Base-by-base conservation (phyloP, 2,329 filamentous ascomycete genomes). In the Cordyceps pruinosa region DNA sequence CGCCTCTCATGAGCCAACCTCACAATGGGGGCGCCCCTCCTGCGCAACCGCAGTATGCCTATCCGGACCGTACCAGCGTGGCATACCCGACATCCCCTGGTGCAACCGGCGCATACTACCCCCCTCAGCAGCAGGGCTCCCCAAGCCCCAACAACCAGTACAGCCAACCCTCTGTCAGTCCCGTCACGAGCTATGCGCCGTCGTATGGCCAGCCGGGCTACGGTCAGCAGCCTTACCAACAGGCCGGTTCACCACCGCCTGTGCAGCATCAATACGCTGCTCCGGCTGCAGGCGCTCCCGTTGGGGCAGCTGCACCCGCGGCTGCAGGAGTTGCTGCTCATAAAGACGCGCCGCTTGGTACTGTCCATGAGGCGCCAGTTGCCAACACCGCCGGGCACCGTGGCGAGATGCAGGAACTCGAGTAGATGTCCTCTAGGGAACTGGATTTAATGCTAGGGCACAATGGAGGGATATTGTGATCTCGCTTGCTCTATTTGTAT, bases 1-100 rank as follows among this genome's bases (percentile, higher is more conserved):
- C 54, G 15, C 62, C 59, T 25, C 48, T 49, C 35, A 52, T 49
- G 55, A 57, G 47, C 58, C 49, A 56, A 10, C 42, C 54, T 7
- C 53, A 57, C 3, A 35, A 15, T n/a, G 49, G 37, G 19, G 52
- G 53, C 37, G 51, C 21, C 13, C 45, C 54, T 26, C 46, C 47
- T 25, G 15, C 34, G 42, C 58, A 45, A 26, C n/a, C 28, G 30
- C 59, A 58, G 12, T 54, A 53, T 21, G 19, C 30, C 19, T 53
- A 32, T 9, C 41, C 28, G 17, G 39, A 58, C 23, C 19, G 26
- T n/a, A 13, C 34, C 34, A 25, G 35, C 30, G 30, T 7, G 12
- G 39, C 19, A 12, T 47, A 47, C 37, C 21, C 56, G 42, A 53
- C 56, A 12, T 54, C 56, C 5, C 49, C 49, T 10, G 26, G 47